Evolutionary conservation across 768 basidiomycete species (phyloP), one percentile per base, ranked within the genome.

Genomic region (Termitomyces titanicus): DNA sequence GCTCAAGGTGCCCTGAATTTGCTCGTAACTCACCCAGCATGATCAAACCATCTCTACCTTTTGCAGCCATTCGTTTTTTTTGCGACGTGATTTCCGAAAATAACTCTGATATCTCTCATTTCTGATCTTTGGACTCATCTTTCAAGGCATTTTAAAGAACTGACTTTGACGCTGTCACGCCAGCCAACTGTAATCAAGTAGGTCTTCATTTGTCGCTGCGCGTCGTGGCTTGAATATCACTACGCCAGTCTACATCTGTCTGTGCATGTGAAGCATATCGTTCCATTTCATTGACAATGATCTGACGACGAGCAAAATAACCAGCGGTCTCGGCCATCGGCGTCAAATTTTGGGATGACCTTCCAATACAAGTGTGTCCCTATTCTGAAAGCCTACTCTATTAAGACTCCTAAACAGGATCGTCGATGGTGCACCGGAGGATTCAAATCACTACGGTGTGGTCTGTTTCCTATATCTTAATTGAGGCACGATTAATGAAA

Each of bases 51-150:
- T 47, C 18, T n/a, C 12, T 20, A 35, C 34, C 5, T 35, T 18
- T 11, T 31, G 2, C 47, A 96, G 93, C 77, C 85, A 11, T 92
- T 90, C 61, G 88, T 89, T 2, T 89, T 98, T 69, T 98, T 99
- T 66, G 87, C 92, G 7, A 98, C 96, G 81, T 96, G 62, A 59
- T 78, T 62, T 5, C 9, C 40, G 6, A 15, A 46, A 18, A 46
- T 4, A 6, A 27, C 39, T 20, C 11, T 12, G 15, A 24, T 20
- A 13, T 51, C 18, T 7, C 31, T 20, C 42, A n/a, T 33, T 24
- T 40, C 6, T 33, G n/a, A 39, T 31, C 17, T 10, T 52, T 34
- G 5, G 15, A 13, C 24, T 38, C 33, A 20, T 37, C 9, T 44
- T 12, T 51, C 15, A 61, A 90, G 88, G 2, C 89, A 96, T 67